Base-by-base conservation (phyloP, 345 rosid species). In the Bretschneidera sinensis region DNA sequence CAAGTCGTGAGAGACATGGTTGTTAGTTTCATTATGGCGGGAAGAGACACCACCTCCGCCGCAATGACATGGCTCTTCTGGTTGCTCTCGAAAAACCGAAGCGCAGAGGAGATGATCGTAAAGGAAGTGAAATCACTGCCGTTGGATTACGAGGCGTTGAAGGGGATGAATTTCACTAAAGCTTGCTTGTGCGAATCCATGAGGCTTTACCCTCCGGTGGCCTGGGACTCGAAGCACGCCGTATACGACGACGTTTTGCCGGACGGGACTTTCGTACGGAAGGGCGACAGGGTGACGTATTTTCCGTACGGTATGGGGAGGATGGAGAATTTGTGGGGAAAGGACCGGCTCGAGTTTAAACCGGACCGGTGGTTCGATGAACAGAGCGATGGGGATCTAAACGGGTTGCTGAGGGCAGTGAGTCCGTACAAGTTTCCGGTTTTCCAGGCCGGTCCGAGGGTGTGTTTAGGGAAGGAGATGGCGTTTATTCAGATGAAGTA, bases 31-130 rank as follows among this genome's bases (percentile, higher is more conserved):
- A 68, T 85, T 15, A 68, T 84, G 77, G 96, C 96, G 19, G 92
- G 96, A 55, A 67, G 86, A 21, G 94, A 82, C 73, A 85, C 95
- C 0, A 81, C 84, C 0, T 85, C 89, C 5, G 72, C 92, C 5
- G 88, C 91, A 1, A 67, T 90, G 78, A 69, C 86, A 33, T 87
- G 95, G 92, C 77, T 90, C 9, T 85, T 90, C 34, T 90, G 89
- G 92, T 23, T 81, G 34, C 68, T 87, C 7, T 63, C 80, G 2
- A 25, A 72, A 25, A 78, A 85, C 24, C 61, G 50, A 24, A 51
- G 60, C 17, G 71, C 59, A 0, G 78, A 78, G 72, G 31, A 55
- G 15, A 66, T 52, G 65, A 62, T 87, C 3, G 51, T 76, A 0
- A 50, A 39, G 17, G 86, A 82, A 74, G 75, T 75, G 60, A 71